Percentiles rank a stretch among this genome's conserved stretches.
Conservation (phyloP, 2,329 filamentous ascomycete genomes). For the Akanthomyces muscarius region DNA sequence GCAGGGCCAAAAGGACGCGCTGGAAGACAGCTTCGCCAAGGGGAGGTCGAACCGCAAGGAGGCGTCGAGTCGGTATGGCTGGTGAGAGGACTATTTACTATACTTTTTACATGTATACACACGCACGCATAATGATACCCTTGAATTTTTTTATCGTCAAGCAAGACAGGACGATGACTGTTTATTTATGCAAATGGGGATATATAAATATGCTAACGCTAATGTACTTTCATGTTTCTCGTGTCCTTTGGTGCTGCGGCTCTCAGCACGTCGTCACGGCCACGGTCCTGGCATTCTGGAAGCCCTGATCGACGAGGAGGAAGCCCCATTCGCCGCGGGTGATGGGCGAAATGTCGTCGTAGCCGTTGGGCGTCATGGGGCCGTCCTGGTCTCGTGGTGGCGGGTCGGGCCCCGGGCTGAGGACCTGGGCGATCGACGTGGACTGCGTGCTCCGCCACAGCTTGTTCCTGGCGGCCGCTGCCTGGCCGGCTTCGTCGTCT, state of each 20-base stretch:
- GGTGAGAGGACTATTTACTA: slow-evolving; percentile 40
- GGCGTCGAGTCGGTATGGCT: slow-evolving; percentile 79
- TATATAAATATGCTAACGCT: not conserved
- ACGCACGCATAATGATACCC: slow-evolving; percentile 11
- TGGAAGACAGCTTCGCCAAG: slow-evolving; percentile 87
- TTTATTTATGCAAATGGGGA: not conserved
- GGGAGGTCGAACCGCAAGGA: slow-evolving; percentile 77
- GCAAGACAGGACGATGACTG: not conserved
- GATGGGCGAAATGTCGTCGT: slow-evolving; percentile 59
- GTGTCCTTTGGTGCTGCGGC: not conserved
- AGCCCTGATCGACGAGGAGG: slow-evolving; percentile 48
- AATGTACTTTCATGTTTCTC: not conserved
- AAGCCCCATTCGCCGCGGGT: slow-evolving; percentile 62
- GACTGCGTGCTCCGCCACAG: slow-evolving; percentile 23
- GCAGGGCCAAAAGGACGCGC: slow-evolving; percentile 74
- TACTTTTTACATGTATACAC: not conserved
- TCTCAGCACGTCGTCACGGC: slow-evolving; percentile 49
- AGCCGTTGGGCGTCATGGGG: slow-evolving; percentile 54
- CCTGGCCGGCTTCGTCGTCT: slow-evolving; percentile 33
- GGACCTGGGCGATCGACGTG: slow-evolving; percentile 43
- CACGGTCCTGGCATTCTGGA: slow-evolving; percentile 42
- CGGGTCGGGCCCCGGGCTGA: slow-evolving; percentile 26
- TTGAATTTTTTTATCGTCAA: not conserved
- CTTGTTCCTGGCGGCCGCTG: slow-evolving; percentile 35
- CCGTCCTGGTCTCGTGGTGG: not conserved